These are phyloP conservation scores for Phialophora verrucosa DNA, from an alignment of 2,329 filamentous ascomycete genomes.

Conservation along the genomic window DNA sequence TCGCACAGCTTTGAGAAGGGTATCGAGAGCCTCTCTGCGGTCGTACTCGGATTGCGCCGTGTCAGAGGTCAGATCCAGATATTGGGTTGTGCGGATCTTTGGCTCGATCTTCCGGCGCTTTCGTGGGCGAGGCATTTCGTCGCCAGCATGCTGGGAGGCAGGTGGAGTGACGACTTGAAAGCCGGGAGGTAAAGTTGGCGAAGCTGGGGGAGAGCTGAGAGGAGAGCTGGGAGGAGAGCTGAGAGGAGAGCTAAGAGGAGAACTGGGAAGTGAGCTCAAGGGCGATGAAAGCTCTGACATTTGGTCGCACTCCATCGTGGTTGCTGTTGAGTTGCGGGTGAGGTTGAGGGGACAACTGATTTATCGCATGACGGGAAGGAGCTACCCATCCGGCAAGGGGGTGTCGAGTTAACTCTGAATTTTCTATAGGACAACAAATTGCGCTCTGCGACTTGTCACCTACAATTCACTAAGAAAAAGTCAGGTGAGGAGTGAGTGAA, in stretches of 20 bases:
- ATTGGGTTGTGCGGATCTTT: slow-evolving; percentile 77
- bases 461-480: background rate
- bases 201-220: slow-evolving; percentile 51
- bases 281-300: slow-evolving; percentile 36
- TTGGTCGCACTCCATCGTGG: slow-evolving; percentile 34
- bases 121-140: slow-evolving; percentile 74
- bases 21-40: slow-evolving; percentile 68
- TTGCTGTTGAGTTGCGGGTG: slow-evolving; percentile 14
- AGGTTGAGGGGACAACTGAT: slow-evolving; percentile 13
- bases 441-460: background rate
- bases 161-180: slow-evolving; percentile 51
- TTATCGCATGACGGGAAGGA: slow-evolving; percentile 34
- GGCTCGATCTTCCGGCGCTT: slow-evolving; percentile 70
- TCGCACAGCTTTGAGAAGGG: slow-evolving; percentile 74
- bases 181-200: slow-evolving; percentile 46
- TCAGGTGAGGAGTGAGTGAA: background rate
- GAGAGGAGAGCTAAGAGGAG: slow-evolving; percentile 48
- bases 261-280: slow-evolving; percentile 45
- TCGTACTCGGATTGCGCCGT: slow-evolving; percentile 47
- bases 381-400: slow-evolving; percentile 2
- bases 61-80: slow-evolving; percentile 68
- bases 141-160: slow-evolving; percentile 56
- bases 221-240: slow-evolving; percentile 54
- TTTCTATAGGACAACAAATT: background rate
- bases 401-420: background rate